Evolutionary conservation across 768 basidiomycete species (phyloP).

Genomic region (Exidia glandulosa): DNA sequence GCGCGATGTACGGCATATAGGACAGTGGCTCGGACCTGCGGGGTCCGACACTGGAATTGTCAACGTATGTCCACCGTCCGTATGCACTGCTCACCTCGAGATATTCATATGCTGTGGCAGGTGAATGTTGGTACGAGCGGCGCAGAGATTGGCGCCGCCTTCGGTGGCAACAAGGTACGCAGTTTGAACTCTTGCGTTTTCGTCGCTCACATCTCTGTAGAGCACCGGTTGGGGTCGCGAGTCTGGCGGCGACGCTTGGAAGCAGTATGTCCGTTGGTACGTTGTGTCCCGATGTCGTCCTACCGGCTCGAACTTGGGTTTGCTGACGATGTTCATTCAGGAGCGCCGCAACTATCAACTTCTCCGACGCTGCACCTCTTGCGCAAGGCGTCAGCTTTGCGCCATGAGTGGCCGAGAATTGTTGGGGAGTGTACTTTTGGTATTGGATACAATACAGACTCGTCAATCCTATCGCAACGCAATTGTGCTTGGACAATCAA

Average conservation of each 20-base stretch:
- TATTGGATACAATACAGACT: no score
- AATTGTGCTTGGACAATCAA: no score
- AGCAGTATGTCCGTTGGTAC: conserved; percentile 77
- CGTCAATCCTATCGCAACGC: no score
- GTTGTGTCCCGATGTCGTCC: no score
- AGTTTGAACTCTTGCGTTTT: not conserved
- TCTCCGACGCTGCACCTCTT: conserved; percentile 75
- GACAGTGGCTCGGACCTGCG: conserved; percentile 84
- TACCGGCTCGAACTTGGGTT: conserved; percentile 4
- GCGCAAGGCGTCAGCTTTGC: conserved; percentile 94
- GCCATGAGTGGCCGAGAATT: no score
- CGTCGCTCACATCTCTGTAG: conserved; percentile 25
- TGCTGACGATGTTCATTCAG: conserved; percentile 7
- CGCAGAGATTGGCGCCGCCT: conserved; percentile 74
- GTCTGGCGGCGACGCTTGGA: conserved; percentile 96
- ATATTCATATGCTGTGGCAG: no score
- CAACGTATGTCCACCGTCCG: no score
- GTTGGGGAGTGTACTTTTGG: no score
- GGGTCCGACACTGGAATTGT: conserved; percentile 91
- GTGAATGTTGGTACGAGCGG: conserved; percentile 61
- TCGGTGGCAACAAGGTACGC: conserved; percentile 84
- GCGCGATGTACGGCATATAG: conserved; percentile 66
- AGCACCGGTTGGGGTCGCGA: conserved; percentile 92
- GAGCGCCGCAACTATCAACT: conserved; percentile 90
- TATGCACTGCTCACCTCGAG: no score